Conservation (phyloP, 2,329 filamentous ascomycete species). For the Gnomoniopsis smithogilvyi region DNA sequence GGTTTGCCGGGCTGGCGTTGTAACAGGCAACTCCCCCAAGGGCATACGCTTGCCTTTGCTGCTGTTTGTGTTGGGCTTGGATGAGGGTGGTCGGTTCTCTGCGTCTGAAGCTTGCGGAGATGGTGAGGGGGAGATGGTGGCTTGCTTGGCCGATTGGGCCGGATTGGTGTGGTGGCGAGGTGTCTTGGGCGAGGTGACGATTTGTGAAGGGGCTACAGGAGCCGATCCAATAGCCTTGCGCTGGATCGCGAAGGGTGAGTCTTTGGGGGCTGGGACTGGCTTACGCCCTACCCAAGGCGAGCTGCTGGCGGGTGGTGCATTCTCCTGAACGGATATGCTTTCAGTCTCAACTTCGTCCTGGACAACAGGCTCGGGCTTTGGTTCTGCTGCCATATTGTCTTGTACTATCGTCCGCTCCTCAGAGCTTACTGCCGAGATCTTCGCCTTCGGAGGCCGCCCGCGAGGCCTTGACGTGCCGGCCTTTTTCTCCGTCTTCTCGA, state of each 20-base stretch:
- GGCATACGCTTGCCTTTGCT: conserved; percentile 42
- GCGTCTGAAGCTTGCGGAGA: conserved; percentile 76
- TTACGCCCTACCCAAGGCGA: conserved; percentile 17
- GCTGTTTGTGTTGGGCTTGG: conserved; percentile 51
- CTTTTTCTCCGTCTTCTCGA: conserved; percentile 18
- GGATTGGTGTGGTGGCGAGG: conserved; percentile 40
- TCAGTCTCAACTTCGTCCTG: conserved; percentile 14
- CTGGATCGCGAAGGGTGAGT: conserved; percentile 19
- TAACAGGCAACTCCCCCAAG: conserved; percentile 36
- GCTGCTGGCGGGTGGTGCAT: conserved; percentile 4
- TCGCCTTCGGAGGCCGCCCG: conserved; percentile 29
- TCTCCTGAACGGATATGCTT: conserved; percentile 14
- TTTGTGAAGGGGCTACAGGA: conserved; percentile 17
- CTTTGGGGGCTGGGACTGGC: conserved; percentile 15
- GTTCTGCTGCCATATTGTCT: neutral
- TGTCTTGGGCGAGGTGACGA: conserved; percentile 32
- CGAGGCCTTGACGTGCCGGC: conserved; percentile 24
- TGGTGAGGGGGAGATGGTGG: conserved; percentile 58
- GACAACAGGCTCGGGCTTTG: conserved; percentile 1
- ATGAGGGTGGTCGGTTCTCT: conserved; percentile 74
- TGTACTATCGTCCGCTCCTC: neutral
- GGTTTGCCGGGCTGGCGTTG: conserved; percentile 44
- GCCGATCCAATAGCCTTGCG: conserved; percentile 28
- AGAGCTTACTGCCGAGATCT: conserved; percentile 7
- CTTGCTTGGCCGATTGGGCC: conserved; percentile 47